Conservation (phyloP, 2,329 filamentous ascomycete species). For the Ambrosiella xylebori region DNA sequence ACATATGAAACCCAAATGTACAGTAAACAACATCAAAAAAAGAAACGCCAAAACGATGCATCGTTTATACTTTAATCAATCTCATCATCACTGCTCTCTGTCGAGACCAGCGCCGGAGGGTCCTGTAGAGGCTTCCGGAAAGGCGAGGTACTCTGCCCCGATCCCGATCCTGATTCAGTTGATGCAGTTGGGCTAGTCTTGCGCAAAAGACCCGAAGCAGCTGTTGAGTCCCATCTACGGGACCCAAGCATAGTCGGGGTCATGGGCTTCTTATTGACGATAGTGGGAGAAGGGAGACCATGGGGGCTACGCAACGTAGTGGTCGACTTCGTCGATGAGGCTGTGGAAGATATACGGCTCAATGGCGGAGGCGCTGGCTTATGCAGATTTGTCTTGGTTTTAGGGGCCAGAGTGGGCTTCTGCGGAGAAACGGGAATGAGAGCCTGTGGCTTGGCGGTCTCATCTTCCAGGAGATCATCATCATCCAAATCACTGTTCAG, state of each 20-base stretch:
- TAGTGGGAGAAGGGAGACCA: neutral
- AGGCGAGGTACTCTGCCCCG: constrained; percentile 4
- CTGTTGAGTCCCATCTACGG: constrained; percentile 22
- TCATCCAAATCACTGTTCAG: constrained; percentile 23
- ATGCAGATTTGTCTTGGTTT: neutral
- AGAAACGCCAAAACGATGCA: neutral
- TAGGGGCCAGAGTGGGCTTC: neutral
- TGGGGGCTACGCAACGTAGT: neutral
- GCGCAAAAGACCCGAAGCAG: constrained; percentile 27
- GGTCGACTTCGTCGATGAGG: neutral
- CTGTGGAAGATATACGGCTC: neutral
- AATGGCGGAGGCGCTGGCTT: neutral
- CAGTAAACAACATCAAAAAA: neutral
- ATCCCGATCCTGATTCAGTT: constrained; percentile 13
- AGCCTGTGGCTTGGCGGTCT: constrained; percentile 6
- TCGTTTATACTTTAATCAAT: constrained; percentile 10
- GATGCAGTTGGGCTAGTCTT: constrained; percentile 19
- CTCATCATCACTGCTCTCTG: constrained; percentile 11
- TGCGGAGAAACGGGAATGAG: neutral
- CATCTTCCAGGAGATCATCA: constrained; percentile 22
- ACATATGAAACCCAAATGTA: neutral
- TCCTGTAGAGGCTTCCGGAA: constrained; percentile 9
- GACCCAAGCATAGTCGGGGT: constrained; percentile 24
- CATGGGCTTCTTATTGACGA: constrained; percentile 20
- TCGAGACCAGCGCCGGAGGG: neutral